phyloP scores from a whole-genome alignment of 805 yeast species.

The Hyphopichia homilentoma region DNA sequence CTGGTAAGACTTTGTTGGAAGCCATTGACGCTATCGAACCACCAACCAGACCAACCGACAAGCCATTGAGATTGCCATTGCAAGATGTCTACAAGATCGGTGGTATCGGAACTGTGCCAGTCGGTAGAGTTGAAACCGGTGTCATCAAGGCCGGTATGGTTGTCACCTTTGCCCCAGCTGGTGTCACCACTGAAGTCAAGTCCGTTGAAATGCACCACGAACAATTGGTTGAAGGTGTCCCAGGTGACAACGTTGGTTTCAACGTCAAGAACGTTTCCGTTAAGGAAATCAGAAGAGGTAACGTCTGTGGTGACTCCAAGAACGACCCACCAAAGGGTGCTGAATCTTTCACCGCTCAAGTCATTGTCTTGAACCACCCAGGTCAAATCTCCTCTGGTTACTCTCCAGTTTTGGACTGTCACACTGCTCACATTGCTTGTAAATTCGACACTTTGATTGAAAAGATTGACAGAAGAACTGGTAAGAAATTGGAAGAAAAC shows the following conservation, averaged over 20 bases:
- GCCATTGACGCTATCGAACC: constrained; percentile 83
- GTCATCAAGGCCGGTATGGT: constrained; percentile 88
- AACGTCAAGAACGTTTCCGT: constrained; percentile 89
- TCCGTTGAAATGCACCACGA: constrained; percentile 89
- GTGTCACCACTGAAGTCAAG: constrained; percentile 87
- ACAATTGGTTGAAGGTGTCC: constrained; percentile 71
- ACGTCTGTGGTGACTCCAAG: constrained; percentile 89
- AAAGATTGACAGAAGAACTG: constrained; percentile 80
- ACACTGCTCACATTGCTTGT: constrained; percentile 92
- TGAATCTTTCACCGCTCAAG: constrained; percentile 81
- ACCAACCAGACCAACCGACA: constrained; percentile 77
- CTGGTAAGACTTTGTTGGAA: constrained; percentile 81
- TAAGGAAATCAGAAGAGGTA: constrained; percentile 89
- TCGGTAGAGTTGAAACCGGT: constrained; percentile 94
- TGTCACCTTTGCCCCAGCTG: constrained; percentile 85
- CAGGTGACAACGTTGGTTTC: constrained; percentile 92
- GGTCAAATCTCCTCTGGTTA: constrained; percentile 90
- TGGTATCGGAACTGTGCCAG: constrained; percentile 90
- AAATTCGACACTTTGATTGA: constrained; percentile 73
- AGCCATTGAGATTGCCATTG: constrained; percentile 86
- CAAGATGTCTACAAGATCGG: constrained; percentile 91
- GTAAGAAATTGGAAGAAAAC: constrained; percentile 30
- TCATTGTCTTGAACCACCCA: constrained; percentile 85
- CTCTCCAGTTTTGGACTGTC: constrained; percentile 89
- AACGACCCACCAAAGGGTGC: constrained; percentile 82